phyloP scores from a whole-genome alignment of 2,329 filamentous ascomycete genomes.

The Paecilomyces dactylethromorphus region DNA sequence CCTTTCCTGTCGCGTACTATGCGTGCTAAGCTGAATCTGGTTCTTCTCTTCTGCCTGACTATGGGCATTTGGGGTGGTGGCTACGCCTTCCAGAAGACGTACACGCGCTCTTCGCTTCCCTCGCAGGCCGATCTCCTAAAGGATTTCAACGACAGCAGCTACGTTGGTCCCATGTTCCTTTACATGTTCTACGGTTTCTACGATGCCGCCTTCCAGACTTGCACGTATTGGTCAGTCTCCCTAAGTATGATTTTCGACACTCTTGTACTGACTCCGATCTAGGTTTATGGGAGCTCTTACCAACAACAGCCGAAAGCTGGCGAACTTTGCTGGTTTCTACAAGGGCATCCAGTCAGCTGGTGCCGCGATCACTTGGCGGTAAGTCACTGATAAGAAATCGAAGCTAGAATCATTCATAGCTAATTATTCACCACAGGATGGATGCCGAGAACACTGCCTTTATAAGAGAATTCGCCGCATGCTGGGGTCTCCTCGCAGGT shows the following conservation, averaged over 20 bases:
- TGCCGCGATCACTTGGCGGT: slow-evolving; percentile 53
- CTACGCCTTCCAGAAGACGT: slow-evolving; percentile 65
- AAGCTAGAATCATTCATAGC: neutral
- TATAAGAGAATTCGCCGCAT: slow-evolving; percentile 64
- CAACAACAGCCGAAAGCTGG: slow-evolving; percentile 85
- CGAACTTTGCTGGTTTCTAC: slow-evolving; percentile 88
- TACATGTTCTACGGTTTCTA: slow-evolving; percentile 89
- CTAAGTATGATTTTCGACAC: neutral
- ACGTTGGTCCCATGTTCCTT: slow-evolving; percentile 74
- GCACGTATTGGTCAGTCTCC: slow-evolving; percentile 68
- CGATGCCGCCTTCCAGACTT: slow-evolving; percentile 85
- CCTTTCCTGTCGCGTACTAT: slow-evolving; percentile 53
- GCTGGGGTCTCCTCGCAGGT: slow-evolving; percentile 71
- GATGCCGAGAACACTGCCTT: slow-evolving; percentile 59
- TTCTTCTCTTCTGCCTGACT: slow-evolving; percentile 59
- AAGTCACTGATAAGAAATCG: slow-evolving; percentile 12
- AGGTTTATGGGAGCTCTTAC: slow-evolving; percentile 89
- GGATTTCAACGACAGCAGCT: slow-evolving; percentile 64
- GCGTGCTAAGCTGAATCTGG: slow-evolving; percentile 60
- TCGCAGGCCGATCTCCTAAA: slow-evolving; percentile 19
- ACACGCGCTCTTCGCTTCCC: slow-evolving; percentile 41
- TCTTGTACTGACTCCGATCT: slow-evolving; percentile 2
- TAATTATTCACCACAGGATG: slow-evolving; percentile 46
- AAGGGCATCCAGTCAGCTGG: slow-evolving; percentile 87
- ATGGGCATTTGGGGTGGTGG: slow-evolving; percentile 79